Evolutionary conservation across 768 basidiomycete species (phyloP), one percentile per base, ranked within the genome.

Genomic region (Podaxis mareebaensis): DNA sequence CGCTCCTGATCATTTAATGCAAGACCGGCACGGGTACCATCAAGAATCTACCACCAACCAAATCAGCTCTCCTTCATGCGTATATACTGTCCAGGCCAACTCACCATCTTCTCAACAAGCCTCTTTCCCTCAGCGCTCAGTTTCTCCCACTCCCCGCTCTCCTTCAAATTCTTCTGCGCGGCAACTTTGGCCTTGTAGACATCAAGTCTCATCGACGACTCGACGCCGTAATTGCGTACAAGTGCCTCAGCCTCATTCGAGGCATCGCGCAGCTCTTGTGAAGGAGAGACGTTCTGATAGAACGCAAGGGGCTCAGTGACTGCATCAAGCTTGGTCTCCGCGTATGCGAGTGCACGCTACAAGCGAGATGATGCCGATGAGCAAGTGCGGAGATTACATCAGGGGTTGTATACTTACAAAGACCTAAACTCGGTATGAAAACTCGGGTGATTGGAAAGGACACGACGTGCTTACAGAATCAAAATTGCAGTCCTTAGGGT

Each of bases 191-290:
- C 89, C 53, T 84, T 78, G 79, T 83, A 95, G 53, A 95, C 83
- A 69, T 96, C 94, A 54, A 89, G 71, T 12, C 93, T 86, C 90
- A 94, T 93, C 13, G 87, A 88, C 0, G 84, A 79, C 70, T 95
- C 91, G 59, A 94, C 90, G 26, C 78, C 78, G 67, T 85, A 93
- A 67, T 92, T 86, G 60, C 89, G 85, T 17, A 87, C 76, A 36
- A 85, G 77, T n/a, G 84, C 81, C 71, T 94, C 91, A 2, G 89
- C 88, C 44, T 83, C 83, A 60, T 86, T 92, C 3, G 91, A 88
- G 0, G 92, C 91, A 70, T 95, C 93, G 1, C 93, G 85, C n/a
- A 95, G 82, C 48, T 82, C 85, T 71, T 92, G 88, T 60, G 81
- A 78, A 1, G 86, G 78, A 28, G 91, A 90, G 28, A 95, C 92